A percentile compares a stretch with the other conserved stretches of the same genome.
Conservation (phyloP, 345 rosid genomes). For the Stellera chamaejasme region DNA sequence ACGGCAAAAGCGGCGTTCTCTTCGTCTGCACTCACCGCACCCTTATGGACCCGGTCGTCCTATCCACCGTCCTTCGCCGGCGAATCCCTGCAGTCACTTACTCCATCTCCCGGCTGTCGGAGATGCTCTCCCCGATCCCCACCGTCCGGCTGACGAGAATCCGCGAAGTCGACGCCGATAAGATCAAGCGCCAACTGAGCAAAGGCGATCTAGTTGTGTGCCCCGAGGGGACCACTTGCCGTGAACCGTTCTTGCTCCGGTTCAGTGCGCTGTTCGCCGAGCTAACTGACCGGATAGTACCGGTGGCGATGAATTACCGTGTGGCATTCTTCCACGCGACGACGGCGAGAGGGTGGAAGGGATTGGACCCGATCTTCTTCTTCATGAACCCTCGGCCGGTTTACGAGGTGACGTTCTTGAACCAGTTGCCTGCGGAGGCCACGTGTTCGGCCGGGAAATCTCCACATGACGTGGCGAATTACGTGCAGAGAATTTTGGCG, state of each 20-base stretch:
- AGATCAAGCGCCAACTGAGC: constrained; percentile 43
- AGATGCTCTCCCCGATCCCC: constrained; percentile 80
- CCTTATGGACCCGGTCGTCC: constrained; percentile 81
- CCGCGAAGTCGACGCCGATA: constrained; percentile 57
- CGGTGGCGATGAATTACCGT: constrained; percentile 86
- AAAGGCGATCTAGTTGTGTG: constrained; percentile 77
- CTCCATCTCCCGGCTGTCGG: constrained; percentile 71
- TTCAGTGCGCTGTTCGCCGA: constrained; percentile 91
- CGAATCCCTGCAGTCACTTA: constrained; percentile 88
- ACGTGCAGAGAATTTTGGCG: constrained; percentile 81
- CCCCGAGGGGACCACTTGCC: constrained; percentile 92
- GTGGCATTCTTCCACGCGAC: constrained; percentile 97
- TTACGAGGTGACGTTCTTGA: constrained; percentile 88
- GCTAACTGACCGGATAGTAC: constrained; percentile 71
- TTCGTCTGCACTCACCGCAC: constrained; percentile 93
- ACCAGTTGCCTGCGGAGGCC: constrained; percentile 66
- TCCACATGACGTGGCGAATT: constrained; percentile 85
- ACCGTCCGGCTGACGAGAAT: constrained; percentile 69
- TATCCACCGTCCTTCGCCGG: constrained; percentile 62
- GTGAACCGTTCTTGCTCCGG: constrained; percentile 78
- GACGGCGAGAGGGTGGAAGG: constrained; percentile 90
- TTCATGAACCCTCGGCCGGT: constrained; percentile 92
- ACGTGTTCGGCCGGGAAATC: constrained; percentile 90
- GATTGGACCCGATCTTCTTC: constrained; percentile 80
- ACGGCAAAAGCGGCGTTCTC: constrained; percentile 45